phyloP scores from a whole-genome alignment of 2,329 filamentous ascomycete species.

The Neofusicoccum laricinum region DNA sequence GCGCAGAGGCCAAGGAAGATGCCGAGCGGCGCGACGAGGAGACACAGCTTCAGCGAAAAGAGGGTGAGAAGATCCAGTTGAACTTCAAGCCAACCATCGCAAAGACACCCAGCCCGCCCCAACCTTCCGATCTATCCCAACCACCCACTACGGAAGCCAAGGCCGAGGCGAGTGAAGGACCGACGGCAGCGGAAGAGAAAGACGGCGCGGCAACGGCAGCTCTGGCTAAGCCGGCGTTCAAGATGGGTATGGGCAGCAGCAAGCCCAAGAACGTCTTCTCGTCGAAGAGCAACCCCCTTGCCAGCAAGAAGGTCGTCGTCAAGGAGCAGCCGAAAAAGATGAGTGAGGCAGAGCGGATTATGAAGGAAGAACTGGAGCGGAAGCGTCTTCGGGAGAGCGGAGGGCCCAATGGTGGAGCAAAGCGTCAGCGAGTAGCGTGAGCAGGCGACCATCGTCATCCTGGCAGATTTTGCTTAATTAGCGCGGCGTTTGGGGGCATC shows the following conservation, averaged over 20 bases:
- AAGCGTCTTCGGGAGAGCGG: slow-evolving; percentile 31
- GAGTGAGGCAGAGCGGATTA: slow-evolving; percentile 83
- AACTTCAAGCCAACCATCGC: slow-evolving; percentile 29
- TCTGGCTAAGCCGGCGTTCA: slow-evolving; percentile 21
- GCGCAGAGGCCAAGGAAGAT: slow-evolving; percentile 41
- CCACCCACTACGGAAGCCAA: slow-evolving; percentile 14
- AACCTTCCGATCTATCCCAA: neutral
- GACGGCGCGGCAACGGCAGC: slow-evolving; percentile 16
- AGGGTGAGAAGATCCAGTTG: slow-evolving; percentile 31
- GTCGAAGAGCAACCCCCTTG: slow-evolving; percentile 59
- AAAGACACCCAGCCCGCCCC: slow-evolving; percentile 3
- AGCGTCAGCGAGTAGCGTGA: slow-evolving; percentile 12
- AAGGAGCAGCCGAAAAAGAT: slow-evolving; percentile 72
- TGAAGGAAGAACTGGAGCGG: slow-evolving; percentile 61
- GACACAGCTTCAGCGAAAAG: slow-evolving; percentile 47
- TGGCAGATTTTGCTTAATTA: neutral
- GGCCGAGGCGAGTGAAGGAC: neutral
- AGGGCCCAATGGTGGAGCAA: neutral
- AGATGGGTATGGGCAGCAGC: neutral
- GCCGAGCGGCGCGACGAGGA: slow-evolving; percentile 40
- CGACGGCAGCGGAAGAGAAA: slow-evolving; percentile 38
- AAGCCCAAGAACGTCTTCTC: slow-evolving; percentile 60
- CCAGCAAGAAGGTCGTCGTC: slow-evolving; percentile 59
- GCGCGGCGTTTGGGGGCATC: neutral
- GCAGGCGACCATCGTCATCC: neutral